Percentiles rank a stretch among this genome's conserved stretches.
Conservation (phyloP, 805 yeast species). For the Candida verbasci region DNA sequence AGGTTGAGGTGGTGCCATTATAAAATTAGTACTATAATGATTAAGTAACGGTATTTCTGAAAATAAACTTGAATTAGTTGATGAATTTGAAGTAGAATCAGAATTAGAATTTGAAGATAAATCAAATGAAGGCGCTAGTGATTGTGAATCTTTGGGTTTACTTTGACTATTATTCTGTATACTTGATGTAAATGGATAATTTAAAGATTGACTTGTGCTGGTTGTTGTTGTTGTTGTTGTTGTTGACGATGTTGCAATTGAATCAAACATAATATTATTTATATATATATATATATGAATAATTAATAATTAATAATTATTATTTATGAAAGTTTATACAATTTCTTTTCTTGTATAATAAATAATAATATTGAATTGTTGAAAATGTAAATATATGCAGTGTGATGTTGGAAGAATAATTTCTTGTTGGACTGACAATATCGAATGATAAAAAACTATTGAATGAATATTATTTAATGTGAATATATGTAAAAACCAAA, state of each 20-base stretch:
- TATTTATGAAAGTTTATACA: too few species aligned
- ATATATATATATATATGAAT: background rate
- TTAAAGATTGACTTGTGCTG: background rate
- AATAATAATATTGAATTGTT: too few species aligned
- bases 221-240: background rate
- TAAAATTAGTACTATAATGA: too few species aligned
- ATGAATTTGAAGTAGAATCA: background rate
- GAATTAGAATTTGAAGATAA: background rate
- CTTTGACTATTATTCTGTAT: background rate
- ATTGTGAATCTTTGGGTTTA: background rate
- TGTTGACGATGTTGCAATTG: background rate
- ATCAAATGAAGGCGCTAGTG: too few species aligned
- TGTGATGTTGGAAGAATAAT: too few species aligned
- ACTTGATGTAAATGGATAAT: background rate
- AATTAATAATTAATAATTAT: background rate
- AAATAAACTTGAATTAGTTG: too few species aligned
- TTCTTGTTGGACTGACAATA: too few species aligned
- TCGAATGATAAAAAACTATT: too few species aligned
- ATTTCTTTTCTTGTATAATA: too few species aligned
- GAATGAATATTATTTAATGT: too few species aligned
- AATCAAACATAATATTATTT: constrained; percentile 2
- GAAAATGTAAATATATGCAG: too few species aligned
- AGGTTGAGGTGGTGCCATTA: background rate
- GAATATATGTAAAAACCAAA: too few species aligned
- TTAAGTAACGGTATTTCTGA: background rate